Conservation (phyloP, 2,329 filamentous ascomycete species). For the Dryadomyces quercus-mongolicae region DNA sequence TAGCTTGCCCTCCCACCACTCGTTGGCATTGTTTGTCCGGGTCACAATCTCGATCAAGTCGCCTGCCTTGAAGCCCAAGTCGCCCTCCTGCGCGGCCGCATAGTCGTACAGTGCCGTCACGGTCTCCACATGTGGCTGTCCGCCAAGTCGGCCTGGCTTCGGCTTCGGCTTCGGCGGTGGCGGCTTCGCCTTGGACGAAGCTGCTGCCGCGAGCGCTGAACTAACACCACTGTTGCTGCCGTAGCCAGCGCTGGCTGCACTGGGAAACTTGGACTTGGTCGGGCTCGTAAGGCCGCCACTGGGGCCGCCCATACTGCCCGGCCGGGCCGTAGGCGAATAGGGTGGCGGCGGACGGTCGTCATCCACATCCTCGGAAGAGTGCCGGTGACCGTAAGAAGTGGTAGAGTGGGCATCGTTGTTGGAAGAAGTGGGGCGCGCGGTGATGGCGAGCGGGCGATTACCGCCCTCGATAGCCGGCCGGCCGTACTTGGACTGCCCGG, state of each 20-base stretch:
- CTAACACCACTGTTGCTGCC: constrained; percentile 15
- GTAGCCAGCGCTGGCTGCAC: background rate
- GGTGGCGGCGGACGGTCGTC: constrained; percentile 56
- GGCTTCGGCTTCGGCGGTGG: constrained; percentile 62
- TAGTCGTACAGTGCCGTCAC: constrained; percentile 93
- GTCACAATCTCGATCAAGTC: constrained; percentile 82
- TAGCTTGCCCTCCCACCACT: constrained; percentile 89
- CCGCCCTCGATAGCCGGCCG: constrained; percentile 38
- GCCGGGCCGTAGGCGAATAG: constrained; percentile 38
- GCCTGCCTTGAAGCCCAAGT: constrained; percentile 79
- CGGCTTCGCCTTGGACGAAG: constrained; percentile 51
- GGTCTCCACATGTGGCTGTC: constrained; percentile 47
- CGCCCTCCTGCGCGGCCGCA: constrained; percentile 86
- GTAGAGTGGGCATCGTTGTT: background rate
- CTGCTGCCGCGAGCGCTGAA: constrained; percentile 31
- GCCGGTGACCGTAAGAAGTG: constrained; percentile 8
- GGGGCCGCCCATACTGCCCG: constrained; percentile 11
- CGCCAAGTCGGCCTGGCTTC: constrained; percentile 65
- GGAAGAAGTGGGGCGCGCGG: constrained; percentile 28
- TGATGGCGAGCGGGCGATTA: constrained; percentile 38
- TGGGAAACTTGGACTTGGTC: background rate
- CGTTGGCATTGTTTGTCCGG: constrained; percentile 80
- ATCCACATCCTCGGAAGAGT: constrained; percentile 27
- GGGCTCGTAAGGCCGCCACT: background rate
- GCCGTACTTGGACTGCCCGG: constrained; percentile 35